A percentile compares a stretch with the other conserved stretches of the same genome.
These are phyloP conservation scores for Millerozyma acaciae DNA, from an alignment of 805 yeast genomes.

Conservation along the genomic window DNA sequence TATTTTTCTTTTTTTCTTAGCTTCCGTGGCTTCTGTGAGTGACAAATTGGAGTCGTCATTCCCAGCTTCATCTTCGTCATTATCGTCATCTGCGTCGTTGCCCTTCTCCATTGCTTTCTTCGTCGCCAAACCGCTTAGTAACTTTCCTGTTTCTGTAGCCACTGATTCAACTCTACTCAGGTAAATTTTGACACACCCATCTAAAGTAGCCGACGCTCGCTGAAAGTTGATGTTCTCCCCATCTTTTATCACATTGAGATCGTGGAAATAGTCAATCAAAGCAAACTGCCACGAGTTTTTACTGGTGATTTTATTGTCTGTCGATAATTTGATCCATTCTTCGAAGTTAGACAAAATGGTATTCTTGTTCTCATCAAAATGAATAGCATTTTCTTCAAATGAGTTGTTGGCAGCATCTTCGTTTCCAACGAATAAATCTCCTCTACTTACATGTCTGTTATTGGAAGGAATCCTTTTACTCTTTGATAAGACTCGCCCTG, in stretches of 20 bases:
- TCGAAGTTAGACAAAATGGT: constrained; percentile 43
- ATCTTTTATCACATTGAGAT: constrained; percentile 67
- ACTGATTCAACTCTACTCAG: constrained; percentile 34
- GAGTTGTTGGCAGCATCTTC: constrained; percentile 15
- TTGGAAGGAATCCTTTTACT: constrained; percentile 12
- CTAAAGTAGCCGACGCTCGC: constrained; percentile 32
- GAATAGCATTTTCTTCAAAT: constrained; percentile 36
- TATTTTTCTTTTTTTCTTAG: constrained; percentile 23
- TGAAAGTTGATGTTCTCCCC: constrained; percentile 50
- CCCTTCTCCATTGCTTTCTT: constrained; percentile 15
- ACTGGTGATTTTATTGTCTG: constrained; percentile 64
- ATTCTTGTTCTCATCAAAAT: constrained; percentile 39
- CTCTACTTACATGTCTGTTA: constrained; percentile 14
- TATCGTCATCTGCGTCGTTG: constrained; percentile 18
- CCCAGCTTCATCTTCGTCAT: constrained; percentile 9
- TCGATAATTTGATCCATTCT: constrained; percentile 45
- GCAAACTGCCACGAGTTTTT: constrained; percentile 89
- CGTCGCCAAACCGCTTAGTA: constrained; percentile 25
- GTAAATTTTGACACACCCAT: constrained; percentile 36
- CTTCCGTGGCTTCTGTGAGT: constrained; percentile 13
- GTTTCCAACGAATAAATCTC: constrained; percentile 12
- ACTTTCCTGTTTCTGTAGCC: constrained; percentile 33
- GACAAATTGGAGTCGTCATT: constrained; percentile 18
- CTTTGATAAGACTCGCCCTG: constrained; percentile 18
- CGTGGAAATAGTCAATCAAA: constrained; percentile 87